Evolutionary conservation across 768 basidiomycete species (phyloP).

Genomic region (Boletus fagicola): DNA sequence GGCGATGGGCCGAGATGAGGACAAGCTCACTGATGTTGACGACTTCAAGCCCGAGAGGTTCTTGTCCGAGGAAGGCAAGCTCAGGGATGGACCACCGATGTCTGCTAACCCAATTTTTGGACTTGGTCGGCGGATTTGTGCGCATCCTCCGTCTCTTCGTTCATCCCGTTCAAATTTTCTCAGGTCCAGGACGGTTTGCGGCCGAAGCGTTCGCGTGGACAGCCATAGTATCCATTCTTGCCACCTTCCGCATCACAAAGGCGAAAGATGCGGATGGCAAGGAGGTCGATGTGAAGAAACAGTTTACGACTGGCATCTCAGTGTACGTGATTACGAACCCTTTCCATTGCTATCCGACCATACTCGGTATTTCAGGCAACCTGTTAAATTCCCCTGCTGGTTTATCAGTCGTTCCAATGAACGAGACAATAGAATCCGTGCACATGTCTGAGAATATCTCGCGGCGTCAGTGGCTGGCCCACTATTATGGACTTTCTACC

Average conservation of each 20-base stretch:
- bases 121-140: constrained; percentile 27
- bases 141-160: neutral
- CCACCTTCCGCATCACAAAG: constrained; percentile 20
- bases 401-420: constrained; percentile 21
- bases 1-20: constrained; percentile 27
- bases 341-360: neutral
- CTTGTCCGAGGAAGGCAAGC: constrained; percentile 15
- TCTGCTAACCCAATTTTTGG: constrained; percentile 26
- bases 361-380: constrained; percentile 9
- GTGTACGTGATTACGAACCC: constrained; percentile 9
- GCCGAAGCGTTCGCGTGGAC: constrained; percentile 25
- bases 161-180: neutral
- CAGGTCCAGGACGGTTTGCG: constrained; percentile 24
- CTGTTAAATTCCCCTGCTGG: constrained; percentile 23
- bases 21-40: constrained; percentile 14
- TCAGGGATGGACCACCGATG: constrained; percentile 4
- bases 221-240: constrained; percentile 23
- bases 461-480: no score
- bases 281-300: constrained; percentile 22
- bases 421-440: constrained; percentile 4
- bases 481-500: neutral
- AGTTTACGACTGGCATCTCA: constrained; percentile 24
- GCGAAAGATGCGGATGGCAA: constrained; percentile 22
- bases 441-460: neutral
- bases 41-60: constrained; percentile 31